Evolutionary conservation across 208 protist genomes (phyloP).

Genomic region (Vickermania spadyakhi): DNA sequence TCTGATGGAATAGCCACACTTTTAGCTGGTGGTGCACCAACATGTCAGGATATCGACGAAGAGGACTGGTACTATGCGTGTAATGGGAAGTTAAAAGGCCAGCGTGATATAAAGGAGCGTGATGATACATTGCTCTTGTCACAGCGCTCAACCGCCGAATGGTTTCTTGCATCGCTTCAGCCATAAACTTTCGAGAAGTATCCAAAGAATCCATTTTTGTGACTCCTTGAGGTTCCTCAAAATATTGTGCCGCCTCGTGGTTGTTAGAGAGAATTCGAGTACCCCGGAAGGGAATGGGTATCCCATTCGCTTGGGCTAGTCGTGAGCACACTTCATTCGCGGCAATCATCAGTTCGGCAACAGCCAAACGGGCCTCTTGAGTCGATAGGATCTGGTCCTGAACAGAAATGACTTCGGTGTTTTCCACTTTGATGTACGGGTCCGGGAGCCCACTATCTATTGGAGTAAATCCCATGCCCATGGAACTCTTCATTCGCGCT

Average conservation of each 20-base stretch:
- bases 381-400: slow-evolving; percentile 73
- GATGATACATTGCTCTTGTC: slow-evolving; percentile 77
- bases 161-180: slow-evolving; percentile 60
- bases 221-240: slow-evolving; percentile 56
- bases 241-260: slow-evolving; percentile 58
- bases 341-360: slow-evolving; percentile 88
- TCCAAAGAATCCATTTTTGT: slow-evolving; percentile 35
- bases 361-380: slow-evolving; percentile 64
- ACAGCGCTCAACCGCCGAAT: slow-evolving; percentile 59
- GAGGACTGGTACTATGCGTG: slow-evolving; percentile 80
- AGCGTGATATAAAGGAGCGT: slow-evolving; percentile 60
- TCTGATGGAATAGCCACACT: slow-evolving; percentile 49
- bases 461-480: slow-evolving; percentile 9
- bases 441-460: slow-evolving; percentile 62
- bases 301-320: slow-evolving; percentile 57
- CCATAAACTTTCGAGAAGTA: slow-evolving; percentile 39
- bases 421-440: slow-evolving; percentile 55
- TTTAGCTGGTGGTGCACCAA: slow-evolving; percentile 89
- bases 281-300: slow-evolving; percentile 73
- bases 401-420: slow-evolving; percentile 46
- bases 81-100: slow-evolving; percentile 75
- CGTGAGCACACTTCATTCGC: slow-evolving; percentile 88
- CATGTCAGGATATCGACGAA: slow-evolving; percentile 86
- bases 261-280: slow-evolving; percentile 67
- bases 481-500: slow-evolving; percentile 25